Evolutionary conservation across 2,329 filamentous ascomycete species (phyloP).

Genomic region (Cordyceps farinosa): DNA sequence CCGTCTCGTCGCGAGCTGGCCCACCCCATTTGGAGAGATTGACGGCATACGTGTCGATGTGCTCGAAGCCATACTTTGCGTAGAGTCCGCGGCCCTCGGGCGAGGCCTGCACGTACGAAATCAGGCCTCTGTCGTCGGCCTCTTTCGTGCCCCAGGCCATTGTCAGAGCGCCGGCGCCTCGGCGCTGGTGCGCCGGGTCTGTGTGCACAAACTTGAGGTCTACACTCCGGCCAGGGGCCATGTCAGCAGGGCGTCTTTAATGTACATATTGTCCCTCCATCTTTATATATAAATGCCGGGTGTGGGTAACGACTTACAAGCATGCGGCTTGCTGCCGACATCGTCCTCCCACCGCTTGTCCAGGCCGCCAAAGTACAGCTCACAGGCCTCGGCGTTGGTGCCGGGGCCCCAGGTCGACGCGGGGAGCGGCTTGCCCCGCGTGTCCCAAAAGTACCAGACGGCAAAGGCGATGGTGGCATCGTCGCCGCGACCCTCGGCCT

Average conservation of each 20-base stretch:
- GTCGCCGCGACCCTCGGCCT: not conserved
- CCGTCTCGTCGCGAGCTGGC: not conserved
- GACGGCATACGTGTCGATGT: not conserved
- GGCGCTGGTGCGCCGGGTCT: not conserved
- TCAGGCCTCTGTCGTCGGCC: not conserved
- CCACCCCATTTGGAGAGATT: not conserved
- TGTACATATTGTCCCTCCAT: not conserved
- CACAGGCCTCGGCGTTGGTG: conserved; percentile 3
- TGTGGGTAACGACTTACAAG: not conserved
- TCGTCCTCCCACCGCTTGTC: not conserved
- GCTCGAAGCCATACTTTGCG: conserved; percentile 3
- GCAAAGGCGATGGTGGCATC: conserved; percentile 2
- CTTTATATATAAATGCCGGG: not conserved
- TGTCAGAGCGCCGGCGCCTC: not conserved
- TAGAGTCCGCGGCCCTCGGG: not conserved
- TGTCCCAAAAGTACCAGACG: conserved; percentile 10
- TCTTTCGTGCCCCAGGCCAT: not conserved
- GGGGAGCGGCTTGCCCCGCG: not conserved
- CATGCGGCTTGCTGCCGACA: not conserved
- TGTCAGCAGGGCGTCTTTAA: not conserved
- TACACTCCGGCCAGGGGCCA: not conserved
- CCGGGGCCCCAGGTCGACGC: not conserved
- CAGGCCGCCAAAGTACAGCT: conserved; percentile 7
- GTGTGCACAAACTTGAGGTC: conserved; percentile 7
- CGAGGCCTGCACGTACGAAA: not conserved